Evolutionary conservation across 306 rosid genomes (phyloP).

Genomic region (Malus asiatica): DNA sequence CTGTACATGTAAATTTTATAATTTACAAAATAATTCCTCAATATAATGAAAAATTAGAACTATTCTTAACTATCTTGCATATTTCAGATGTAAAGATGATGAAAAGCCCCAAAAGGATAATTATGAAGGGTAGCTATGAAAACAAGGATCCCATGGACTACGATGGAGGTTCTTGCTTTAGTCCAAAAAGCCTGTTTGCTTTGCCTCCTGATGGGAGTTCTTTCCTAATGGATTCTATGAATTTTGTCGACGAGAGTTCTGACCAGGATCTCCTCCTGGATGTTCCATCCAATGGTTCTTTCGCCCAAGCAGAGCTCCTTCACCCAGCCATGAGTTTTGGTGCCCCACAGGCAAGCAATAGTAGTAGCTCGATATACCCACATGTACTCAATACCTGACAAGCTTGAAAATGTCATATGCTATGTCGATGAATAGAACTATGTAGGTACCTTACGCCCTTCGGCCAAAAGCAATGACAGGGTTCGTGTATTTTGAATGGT

Average conservation of each 20-base stretch:
- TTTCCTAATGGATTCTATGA: slow-evolving; percentile 53
- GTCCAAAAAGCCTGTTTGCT: slow-evolving; percentile 81
- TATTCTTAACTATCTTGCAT: slow-evolving; percentile 21
- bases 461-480: slow-evolving; percentile 25
- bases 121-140: slow-evolving; percentile 41
- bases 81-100: slow-evolving; percentile 73
- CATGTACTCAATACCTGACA: slow-evolving; percentile 37
- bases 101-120: slow-evolving; percentile 77
- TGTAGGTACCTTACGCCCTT: slow-evolving; percentile 21
- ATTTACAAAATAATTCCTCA: not conserved
- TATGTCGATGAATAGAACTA: slow-evolving; percentile 7
- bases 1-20: not conserved
- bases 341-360: slow-evolving; percentile 71
- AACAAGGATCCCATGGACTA: slow-evolving; percentile 53
- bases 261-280: slow-evolving; percentile 81
- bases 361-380: slow-evolving; percentile 66
- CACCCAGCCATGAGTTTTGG: slow-evolving; percentile 47
- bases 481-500: slow-evolving; percentile 39
- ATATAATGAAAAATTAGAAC: not conserved
- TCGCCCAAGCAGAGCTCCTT: slow-evolving; percentile 87
- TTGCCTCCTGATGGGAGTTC: slow-evolving; percentile 76
- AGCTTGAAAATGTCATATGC: slow-evolving; percentile 7
- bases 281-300: slow-evolving; percentile 74
- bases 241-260: slow-evolving; percentile 57
- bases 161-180: slow-evolving; percentile 52